phyloP scores from a whole-genome alignment of 306 rosid genomes.

The Mucuna pruriens region DNA sequence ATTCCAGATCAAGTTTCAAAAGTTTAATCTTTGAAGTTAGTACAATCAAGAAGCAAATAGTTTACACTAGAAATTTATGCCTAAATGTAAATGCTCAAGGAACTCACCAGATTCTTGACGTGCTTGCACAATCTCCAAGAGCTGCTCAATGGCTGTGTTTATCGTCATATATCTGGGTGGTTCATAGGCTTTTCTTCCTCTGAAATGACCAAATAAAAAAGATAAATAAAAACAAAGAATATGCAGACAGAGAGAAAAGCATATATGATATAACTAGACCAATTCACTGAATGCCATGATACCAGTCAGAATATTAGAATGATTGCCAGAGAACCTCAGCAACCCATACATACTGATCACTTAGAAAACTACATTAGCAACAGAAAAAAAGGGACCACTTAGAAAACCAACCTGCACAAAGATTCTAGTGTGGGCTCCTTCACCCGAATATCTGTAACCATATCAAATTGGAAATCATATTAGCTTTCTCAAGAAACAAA shows the following conservation, averaged over 20 bases:
- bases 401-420: slow-evolving; percentile 69
- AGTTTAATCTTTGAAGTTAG: neutral
- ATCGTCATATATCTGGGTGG: slow-evolving; percentile 89
- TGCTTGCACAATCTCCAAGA: slow-evolving; percentile 75
- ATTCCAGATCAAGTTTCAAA: neutral
- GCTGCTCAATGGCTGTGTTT: slow-evolving; percentile 87
- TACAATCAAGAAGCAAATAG: slow-evolving; percentile 17
- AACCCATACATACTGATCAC: slow-evolving; percentile 4
- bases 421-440: slow-evolving; percentile 93
- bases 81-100: neutral
- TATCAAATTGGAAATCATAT: slow-evolving; percentile 21
- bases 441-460: slow-evolving; percentile 80
- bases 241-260: slow-evolving; percentile 3
- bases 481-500: slow-evolving; percentile 20
- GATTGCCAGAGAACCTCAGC: neutral
- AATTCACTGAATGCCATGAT: slow-evolving; percentile 6
- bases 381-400: neutral
- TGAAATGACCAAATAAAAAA: slow-evolving; percentile 34
- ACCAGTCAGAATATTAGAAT: neutral
- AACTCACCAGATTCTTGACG: slow-evolving; percentile 67
- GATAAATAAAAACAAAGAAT: neutral
- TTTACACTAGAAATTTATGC: slow-evolving; percentile 8
- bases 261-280: neutral
- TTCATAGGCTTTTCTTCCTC: slow-evolving; percentile 87
- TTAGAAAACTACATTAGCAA: slow-evolving; percentile 20